Evolutionary conservation across 495 filamentous ascomycete species (phyloP), one percentile per base, ranked within the genome.

Genomic region (Lepidopterella palustris): DNA sequence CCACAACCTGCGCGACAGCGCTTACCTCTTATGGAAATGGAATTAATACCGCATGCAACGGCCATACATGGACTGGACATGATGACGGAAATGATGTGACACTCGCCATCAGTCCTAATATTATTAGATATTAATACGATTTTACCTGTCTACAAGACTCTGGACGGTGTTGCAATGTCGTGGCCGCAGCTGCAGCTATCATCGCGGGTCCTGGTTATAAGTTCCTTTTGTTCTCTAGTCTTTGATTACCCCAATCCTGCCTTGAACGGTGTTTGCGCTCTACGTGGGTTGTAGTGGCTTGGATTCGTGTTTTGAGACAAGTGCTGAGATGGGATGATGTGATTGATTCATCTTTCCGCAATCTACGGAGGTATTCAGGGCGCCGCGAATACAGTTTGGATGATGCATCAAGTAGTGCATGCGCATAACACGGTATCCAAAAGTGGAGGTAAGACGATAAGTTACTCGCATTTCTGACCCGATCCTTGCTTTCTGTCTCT

Each of bases 141-240:
- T 35, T 35, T 6, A 35, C 31, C 13, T 35, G 31, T 13, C 31
- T 35, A 35, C 31, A 35, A 35, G 31, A 35, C 31, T 35, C 31
- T 35, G 31, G 6, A 35, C 31, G 31, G 31, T 35, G 31, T 5
- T 35, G 31, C 13, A 35, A 35, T 35, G 31, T 35, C 31, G 31
- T 35, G 13, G 31, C 31, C 31, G 31, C 31, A 35, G 31, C 31
- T 35, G 31, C 31, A 35, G 31, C 31, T 35, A 13, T 35, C 31
- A 35, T 5, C 31, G 31, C 31, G 31, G 31, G 13, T 35, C 31
- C 31, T 35, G 31, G 31, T 5, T 35, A 13, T 35, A 35, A 35
- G 31, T 35, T 5, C 31, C 31, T 35, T 35, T 70, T 3, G 58
- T 55, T 5, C 68, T 55, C 64, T 81, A 84, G 10, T 49, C 23